A percentile compares a stretch with the other conserved stretches of the same genome.
phyloP scores from a whole-genome alignment of 164 flowering plant genomes.

The Berberis vulgaris region DNA sequence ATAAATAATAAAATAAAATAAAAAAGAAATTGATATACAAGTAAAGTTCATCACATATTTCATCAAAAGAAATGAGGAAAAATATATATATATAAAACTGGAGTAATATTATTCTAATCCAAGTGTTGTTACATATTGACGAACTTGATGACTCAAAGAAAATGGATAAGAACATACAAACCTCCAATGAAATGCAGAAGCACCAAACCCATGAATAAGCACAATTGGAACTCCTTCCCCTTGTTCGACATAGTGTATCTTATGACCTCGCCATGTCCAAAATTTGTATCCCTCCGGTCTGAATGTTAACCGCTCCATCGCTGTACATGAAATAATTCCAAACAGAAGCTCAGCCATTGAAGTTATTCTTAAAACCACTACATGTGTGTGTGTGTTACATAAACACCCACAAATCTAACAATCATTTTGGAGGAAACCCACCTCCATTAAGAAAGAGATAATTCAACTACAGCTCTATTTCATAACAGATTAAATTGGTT shows the following conservation, averaged over 20 bases:
- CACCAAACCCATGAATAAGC: conserved; percentile 96
- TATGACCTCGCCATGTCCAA: conserved; percentile 88
- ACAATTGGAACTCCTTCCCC: conserved; percentile 81
- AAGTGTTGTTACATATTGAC: not conserved
- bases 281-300: conserved; percentile 82
- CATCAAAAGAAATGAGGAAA: no score
- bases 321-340: conserved; percentile 18
- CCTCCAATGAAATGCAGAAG: conserved; percentile 99
- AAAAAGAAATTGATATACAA: no score
- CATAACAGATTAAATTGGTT: no score
- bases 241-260: conserved; percentile 85
- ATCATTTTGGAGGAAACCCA: not conserved
- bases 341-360: not conserved
- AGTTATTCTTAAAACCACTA: not conserved
- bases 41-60: no score
- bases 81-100: not conserved
- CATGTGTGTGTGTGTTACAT: not conserved
- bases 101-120: not conserved
- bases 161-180: conserved; percentile 11
- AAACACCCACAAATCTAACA: not conserved
- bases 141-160: not conserved
- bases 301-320: conserved; percentile 63
- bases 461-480: not conserved
- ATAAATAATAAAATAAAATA: no score
- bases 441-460: not conserved